These are phyloP conservation scores for Monosporascus cannonballus DNA, from an alignment of 2,329 filamentous ascomycete genomes.

Conservation along the genomic window DNA sequence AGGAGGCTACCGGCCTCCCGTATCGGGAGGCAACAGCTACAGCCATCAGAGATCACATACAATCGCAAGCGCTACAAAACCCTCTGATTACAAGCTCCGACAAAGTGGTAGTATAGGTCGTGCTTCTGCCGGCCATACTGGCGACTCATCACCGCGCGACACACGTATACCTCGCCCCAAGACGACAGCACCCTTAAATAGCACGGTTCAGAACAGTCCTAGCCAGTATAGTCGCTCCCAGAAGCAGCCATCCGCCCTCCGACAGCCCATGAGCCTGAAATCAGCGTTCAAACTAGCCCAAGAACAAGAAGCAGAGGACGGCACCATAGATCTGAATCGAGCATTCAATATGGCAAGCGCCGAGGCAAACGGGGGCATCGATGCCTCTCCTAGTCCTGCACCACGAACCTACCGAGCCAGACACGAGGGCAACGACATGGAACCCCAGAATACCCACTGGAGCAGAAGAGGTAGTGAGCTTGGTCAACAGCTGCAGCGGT, in stretches of 20 bases:
- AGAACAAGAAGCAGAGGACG: conserved; percentile 17
- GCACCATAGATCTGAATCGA: conserved; percentile 16
- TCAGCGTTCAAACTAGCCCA: conserved; percentile 22
- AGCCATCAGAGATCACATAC: conserved; percentile 8
- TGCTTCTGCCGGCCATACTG: conserved; percentile 8
- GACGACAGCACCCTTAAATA: conserved; percentile 3
- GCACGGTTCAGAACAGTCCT: conserved; percentile 1
- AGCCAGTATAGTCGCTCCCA: conserved; percentile 2
- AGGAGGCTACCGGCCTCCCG: conserved; percentile 5
- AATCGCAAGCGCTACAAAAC: conserved; percentile 5
- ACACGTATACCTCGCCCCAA: conserved; percentile 22
- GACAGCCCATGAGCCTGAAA: conserved; percentile 20
- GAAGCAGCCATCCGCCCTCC: conserved; percentile 15
- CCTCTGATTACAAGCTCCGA: conserved; percentile 2
- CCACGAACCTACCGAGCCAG: conserved; percentile 16
- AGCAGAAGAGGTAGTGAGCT: conserved; percentile 26
- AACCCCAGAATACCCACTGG: conserved; percentile 11
- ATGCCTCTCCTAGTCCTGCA: conserved; percentile 26
- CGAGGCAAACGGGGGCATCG: conserved; percentile 19
- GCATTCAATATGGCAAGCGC: conserved; percentile 23
- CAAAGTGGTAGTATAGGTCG: conserved; percentile 7
- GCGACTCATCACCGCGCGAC: conserved; percentile 14
- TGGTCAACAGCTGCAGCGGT: conserved; percentile 21
- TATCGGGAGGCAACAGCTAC: conserved; percentile 1
- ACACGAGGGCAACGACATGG: conserved; percentile 12